Conservation (phyloP, 2,329 filamentous ascomycete genomes). For the Rachicladosporium sp. region DNA sequence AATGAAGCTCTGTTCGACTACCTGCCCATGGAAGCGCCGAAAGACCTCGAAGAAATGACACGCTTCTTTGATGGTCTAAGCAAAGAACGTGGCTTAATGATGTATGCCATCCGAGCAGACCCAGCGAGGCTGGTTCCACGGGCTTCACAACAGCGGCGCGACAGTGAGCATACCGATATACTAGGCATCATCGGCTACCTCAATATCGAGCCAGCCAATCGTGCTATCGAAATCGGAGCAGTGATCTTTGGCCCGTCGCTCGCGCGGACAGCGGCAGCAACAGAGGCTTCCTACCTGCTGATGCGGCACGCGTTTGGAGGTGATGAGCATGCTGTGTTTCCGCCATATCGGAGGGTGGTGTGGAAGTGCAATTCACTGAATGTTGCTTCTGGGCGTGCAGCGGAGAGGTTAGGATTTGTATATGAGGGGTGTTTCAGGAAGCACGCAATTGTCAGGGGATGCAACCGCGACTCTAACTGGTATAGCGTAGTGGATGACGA, state of each 20-base stretch:
- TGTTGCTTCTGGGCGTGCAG: constrained; percentile 40
- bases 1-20: constrained; percentile 29
- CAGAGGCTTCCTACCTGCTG: constrained; percentile 47
- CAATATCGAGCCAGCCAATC: constrained; percentile 36
- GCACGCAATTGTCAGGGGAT: constrained; percentile 48
- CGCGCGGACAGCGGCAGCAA: constrained; percentile 43
- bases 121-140: constrained; percentile 16
- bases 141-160: too few relatives aligned
- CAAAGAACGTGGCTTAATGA: constrained; percentile 15
- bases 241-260: constrained; percentile 40
- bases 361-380: constrained; percentile 54
- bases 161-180: constrained; percentile 17
- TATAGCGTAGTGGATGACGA: constrained; percentile 47
- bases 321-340: constrained; percentile 3
- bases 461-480: constrained; percentile 48
- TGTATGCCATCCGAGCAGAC: constrained; percentile 32
- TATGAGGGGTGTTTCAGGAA: constrained; percentile 50
- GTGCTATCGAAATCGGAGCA: constrained; percentile 45
- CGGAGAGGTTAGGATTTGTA: constrained; percentile 44
- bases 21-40: constrained; percentile 22
- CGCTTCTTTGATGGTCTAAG: too few relatives aligned
- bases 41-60: constrained; percentile 7
- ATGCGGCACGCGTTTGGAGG: constrained; percentile 41
- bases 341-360: constrained; percentile 47
- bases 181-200: constrained; percentile 34